A percentile compares a stretch with the other conserved stretches of the same genome.
Evolutionary conservation across 805 yeast genomes (phyloP).

Genomic region (Priceomyces melissophilus): DNA sequence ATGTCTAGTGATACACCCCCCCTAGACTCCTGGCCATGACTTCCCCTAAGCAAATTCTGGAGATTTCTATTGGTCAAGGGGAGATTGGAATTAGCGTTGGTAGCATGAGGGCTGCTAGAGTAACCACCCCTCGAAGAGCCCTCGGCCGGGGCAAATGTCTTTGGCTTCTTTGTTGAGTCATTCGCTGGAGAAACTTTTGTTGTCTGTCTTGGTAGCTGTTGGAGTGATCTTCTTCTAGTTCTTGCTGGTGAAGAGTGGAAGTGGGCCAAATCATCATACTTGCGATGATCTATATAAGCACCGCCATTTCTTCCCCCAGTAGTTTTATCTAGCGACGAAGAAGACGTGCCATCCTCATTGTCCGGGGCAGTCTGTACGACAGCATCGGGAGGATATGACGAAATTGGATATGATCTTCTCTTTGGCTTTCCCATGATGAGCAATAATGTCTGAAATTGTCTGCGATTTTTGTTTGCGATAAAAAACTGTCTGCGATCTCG

Average conservation of each 20-base stretch:
- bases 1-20: constrained; percentile 36
- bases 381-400: constrained; percentile 1
- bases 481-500: too few species aligned
- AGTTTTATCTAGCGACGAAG: constrained; percentile 6
- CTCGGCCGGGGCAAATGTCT: too few species aligned
- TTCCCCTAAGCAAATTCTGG: constrained; percentile 19
- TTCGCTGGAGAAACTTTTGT: not conserved
- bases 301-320: constrained; percentile 11
- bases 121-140: too few species aligned
- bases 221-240: constrained; percentile 20
- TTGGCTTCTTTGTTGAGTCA: too few species aligned
- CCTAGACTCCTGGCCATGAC: constrained; percentile 11
- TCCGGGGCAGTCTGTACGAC: not conserved
- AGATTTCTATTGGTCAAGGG: constrained; percentile 41
- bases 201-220: not conserved
- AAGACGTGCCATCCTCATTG: constrained; percentile 6
- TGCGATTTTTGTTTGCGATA: too few species aligned
- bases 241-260: constrained; percentile 28
- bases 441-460: too few species aligned
- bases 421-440: not conserved
- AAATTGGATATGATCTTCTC: constrained; percentile 2
- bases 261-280: constrained; percentile 24
- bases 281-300: constrained; percentile 31
- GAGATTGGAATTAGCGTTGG: constrained; percentile 3
- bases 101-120: not conserved